phyloP scores from a whole-genome alignment of 1,284 basidiomycete species.

The Earliella scabrosa region DNA sequence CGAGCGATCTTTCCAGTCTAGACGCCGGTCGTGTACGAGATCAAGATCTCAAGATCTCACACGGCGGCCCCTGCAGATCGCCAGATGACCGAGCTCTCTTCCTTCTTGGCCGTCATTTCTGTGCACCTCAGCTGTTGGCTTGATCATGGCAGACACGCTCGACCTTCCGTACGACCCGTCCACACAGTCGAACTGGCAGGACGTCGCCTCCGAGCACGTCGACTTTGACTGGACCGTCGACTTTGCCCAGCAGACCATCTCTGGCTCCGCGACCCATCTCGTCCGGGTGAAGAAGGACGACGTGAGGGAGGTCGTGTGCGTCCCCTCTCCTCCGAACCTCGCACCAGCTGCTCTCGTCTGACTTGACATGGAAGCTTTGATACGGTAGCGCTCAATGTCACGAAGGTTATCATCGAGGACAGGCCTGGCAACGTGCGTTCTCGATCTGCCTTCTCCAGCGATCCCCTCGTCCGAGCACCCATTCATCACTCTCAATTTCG shows the following conservation, averaged over 20 bases:
- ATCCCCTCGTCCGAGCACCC: neutral
- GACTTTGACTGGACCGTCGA: slow-evolving; percentile 86
- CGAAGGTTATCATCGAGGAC: slow-evolving; percentile 60
- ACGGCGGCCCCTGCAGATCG: no score
- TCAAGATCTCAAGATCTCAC: slow-evolving; percentile 21
- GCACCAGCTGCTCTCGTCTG: no score
- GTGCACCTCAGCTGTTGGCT: neutral
- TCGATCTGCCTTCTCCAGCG: neutral
- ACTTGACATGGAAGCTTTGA: slow-evolving; percentile 59
- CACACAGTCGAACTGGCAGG: slow-evolving; percentile 80
- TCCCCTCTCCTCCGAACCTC: slow-evolving; percentile 10
- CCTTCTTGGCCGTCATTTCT: neutral
- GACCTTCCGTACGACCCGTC: slow-evolving; percentile 57
- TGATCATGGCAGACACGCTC: neutral
- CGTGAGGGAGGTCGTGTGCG: slow-evolving; percentile 68
- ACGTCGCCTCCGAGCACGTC: slow-evolving; percentile 72
- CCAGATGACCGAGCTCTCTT: no score
- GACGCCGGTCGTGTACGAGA: neutral
- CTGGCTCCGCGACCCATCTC: slow-evolving; percentile 75
- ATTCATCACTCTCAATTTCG: slow-evolving; percentile 65
- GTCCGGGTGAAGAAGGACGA: slow-evolving; percentile 61
- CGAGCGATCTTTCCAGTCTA: no score
- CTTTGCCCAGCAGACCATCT: slow-evolving; percentile 70
- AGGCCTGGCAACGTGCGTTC: slow-evolving; percentile 48
- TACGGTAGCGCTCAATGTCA: slow-evolving; percentile 75